phyloP scores from a whole-genome alignment of 768 basidiomycete species.

The Mycena rebaudengoi region DNA sequence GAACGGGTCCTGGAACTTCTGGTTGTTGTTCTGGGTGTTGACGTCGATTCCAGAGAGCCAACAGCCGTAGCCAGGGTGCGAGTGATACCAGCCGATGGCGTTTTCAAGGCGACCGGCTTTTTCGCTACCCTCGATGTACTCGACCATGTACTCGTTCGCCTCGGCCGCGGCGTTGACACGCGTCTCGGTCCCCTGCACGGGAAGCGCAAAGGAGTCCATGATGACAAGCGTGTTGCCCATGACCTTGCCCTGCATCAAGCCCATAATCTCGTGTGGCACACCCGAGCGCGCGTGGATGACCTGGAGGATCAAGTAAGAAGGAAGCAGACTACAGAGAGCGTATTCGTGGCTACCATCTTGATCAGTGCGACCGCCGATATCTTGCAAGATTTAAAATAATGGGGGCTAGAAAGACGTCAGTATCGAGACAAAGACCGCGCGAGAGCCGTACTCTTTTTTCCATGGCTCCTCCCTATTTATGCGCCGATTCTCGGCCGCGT shows the following conservation, averaged over 20 bases:
- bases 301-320: slow-evolving; percentile 48
- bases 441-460: slow-evolving; percentile 78
- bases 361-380: slow-evolving; percentile 95
- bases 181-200: slow-evolving; percentile 98
- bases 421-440: slow-evolving; percentile 6
- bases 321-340: no score
- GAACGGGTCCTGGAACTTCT: slow-evolving; percentile 95
- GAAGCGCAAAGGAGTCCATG: slow-evolving; percentile 96
- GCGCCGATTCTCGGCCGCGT: slow-evolving; percentile 69
- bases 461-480: slow-evolving; percentile 81
- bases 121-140: slow-evolving; percentile 84
- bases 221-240: slow-evolving; percentile 80
- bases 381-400: slow-evolving; percentile 89
- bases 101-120: slow-evolving; percentile 87
- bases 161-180: slow-evolving; percentile 96
- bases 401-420: slow-evolving; percentile 57
- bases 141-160: slow-evolving; percentile 98
- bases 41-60: slow-evolving; percentile 99
- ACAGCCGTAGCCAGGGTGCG: slow-evolving; percentile 98
- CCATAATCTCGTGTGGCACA: slow-evolving; percentile 99
- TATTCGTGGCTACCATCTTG: slow-evolving; percentile 86
- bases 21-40: slow-evolving; percentile 94
- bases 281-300: slow-evolving; percentile 98
- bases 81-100: slow-evolving; percentile 97
- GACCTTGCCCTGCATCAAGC: slow-evolving; percentile 97